phyloP scores from a whole-genome alignment of 306 rosid genomes.

The Adenanthera pavonina region DNA sequence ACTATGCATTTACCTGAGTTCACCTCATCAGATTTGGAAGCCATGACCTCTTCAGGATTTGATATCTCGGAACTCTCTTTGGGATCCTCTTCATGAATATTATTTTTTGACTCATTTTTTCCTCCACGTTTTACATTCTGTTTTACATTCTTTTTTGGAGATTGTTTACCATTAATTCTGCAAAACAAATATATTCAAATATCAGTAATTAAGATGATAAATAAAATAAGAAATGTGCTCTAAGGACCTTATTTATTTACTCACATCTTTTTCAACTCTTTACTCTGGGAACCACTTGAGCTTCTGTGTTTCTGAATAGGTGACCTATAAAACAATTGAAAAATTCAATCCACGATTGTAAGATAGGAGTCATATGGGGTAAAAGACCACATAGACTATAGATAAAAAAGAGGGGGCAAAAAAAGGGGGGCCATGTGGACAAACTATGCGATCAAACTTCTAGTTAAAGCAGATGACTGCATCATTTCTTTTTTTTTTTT shows the following conservation, averaged over 20 bases:
- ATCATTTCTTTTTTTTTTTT: slow-evolving; percentile 1
- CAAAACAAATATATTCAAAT: slow-evolving; percentile 37
- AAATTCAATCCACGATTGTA: slow-evolving; percentile 38
- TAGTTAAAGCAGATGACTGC: slow-evolving; percentile 10
- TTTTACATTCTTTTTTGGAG: slow-evolving; percentile 60
- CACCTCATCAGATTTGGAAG: slow-evolving; percentile 56
- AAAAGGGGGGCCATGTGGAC: neutral
- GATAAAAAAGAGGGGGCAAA: neutral
- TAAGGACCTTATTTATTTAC: slow-evolving; percentile 41
- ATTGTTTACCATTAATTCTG: slow-evolving; percentile 69
- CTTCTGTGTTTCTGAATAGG: slow-evolving; percentile 54
- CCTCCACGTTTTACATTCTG: slow-evolving; percentile 49
- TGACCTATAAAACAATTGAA: slow-evolving; percentile 53
- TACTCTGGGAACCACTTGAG: slow-evolving; percentile 47
- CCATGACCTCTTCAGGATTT: slow-evolving; percentile 50
- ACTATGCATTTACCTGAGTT: slow-evolving; percentile 63
- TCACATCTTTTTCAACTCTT: slow-evolving; percentile 63
- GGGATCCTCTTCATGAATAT: slow-evolving; percentile 55
- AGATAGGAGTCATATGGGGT: slow-evolving; percentile 19
- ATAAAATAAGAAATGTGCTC: slow-evolving; percentile 27
- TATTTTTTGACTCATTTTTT: slow-evolving; percentile 50
- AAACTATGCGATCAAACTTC: neutral
- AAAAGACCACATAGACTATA: neutral
- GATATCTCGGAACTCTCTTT: slow-evolving; percentile 68
- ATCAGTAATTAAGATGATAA: slow-evolving; percentile 30